Evolutionary conservation across 768 basidiomycete species (phyloP).

Genomic region (Suillus placidus): DNA sequence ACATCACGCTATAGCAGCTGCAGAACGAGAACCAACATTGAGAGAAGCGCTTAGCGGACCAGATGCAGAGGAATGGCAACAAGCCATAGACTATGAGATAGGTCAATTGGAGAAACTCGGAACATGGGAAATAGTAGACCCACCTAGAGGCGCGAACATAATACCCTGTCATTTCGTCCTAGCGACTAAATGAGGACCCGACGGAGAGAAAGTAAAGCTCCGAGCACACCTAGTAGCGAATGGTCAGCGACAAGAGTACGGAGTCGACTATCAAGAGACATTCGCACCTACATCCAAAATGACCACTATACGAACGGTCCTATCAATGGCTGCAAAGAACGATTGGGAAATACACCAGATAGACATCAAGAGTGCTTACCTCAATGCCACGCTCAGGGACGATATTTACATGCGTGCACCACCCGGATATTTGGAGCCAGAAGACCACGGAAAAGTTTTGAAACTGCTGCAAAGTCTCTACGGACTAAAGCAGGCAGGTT

Average conservation of each 20-base stretch:
- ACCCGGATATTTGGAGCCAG: no score
- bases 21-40: slow-evolving; percentile 3
- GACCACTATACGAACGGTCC: slow-evolving; percentile 13
- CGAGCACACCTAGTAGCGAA: slow-evolving; percentile 2
- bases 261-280: slow-evolving; percentile 26
- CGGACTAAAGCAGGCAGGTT: no score
- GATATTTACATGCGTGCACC: no score
- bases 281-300: slow-evolving; percentile 17
- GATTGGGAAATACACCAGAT: slow-evolving; percentile 12
- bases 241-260: background rate
- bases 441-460: no score
- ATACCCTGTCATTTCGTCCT: slow-evolving; percentile 22
- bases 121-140: slow-evolving; percentile 28
- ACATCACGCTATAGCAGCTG: no score
- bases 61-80: slow-evolving; percentile 7
- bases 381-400: no score
- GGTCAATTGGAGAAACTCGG: slow-evolving; percentile 22
- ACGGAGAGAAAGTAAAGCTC: background rate
- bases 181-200: slow-evolving; percentile 1
- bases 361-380: no score
- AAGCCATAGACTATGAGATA: slow-evolving; percentile 18
- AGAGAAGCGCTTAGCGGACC: slow-evolving; percentile 7
- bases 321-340: slow-evolving; percentile 15
- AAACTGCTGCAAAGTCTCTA: no score
- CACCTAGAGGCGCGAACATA: slow-evolving; percentile 30